Percentiles rank a stretch among this genome's conserved stretches.
phyloP scores from a whole-genome alignment of 75 land plant genomes.

The Cupressus sempervirens region DNA sequence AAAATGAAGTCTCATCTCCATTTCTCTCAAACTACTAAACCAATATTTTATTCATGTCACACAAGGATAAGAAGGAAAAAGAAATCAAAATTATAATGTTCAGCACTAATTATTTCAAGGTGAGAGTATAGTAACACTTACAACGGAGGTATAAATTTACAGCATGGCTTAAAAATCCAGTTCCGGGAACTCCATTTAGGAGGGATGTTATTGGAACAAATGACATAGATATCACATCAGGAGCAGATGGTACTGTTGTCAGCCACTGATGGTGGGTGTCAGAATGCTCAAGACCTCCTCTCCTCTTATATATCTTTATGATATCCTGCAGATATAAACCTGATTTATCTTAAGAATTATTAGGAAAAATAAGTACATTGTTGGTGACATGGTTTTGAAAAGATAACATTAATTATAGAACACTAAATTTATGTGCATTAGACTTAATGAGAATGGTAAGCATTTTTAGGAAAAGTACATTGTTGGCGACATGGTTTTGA shows the following conservation, averaged over 20 bases:
- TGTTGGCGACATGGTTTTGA: background rate
- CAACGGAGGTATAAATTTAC: slow-evolving; percentile 78
- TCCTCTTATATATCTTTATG: slow-evolving; percentile 33
- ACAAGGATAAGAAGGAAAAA: background rate
- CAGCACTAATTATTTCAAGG: background rate
- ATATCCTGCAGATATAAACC: slow-evolving; percentile 43
- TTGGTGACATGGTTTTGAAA: background rate
- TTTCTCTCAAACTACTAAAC: background rate
- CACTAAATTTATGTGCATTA: background rate
- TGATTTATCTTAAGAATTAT: background rate
- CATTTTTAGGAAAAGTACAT: background rate
- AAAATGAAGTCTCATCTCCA: background rate
- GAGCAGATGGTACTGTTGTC: slow-evolving; percentile 49
- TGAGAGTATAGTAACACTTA: slow-evolving; percentile 29
- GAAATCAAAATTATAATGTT: background rate
- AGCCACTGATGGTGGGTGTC: slow-evolving; percentile 73
- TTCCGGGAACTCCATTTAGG: slow-evolving; percentile 64
- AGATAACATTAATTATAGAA: background rate
- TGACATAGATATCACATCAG: slow-evolving; percentile 74
- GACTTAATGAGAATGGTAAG: background rate
- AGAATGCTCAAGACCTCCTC: slow-evolving; percentile 50
- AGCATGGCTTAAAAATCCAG: slow-evolving; percentile 82
- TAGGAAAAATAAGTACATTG: background rate
- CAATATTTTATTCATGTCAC: background rate
- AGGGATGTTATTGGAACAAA: slow-evolving; percentile 81